Evolutionary conservation across 768 basidiomycete species (phyloP), one percentile per base, ranked within the genome.

Genomic region (Hericium coralloides): DNA sequence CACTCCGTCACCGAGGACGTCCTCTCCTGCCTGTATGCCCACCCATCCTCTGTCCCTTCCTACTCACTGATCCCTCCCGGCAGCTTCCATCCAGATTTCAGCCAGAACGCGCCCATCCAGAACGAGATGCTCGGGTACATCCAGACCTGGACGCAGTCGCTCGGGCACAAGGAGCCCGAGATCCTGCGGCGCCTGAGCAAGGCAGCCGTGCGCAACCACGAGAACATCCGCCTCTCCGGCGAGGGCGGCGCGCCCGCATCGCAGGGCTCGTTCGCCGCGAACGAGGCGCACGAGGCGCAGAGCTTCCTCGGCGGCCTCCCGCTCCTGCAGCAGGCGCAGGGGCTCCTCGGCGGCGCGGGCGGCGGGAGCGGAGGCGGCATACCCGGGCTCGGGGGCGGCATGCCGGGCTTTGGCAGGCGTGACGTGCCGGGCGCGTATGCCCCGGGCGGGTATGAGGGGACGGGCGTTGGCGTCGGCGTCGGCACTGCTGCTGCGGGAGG

Each of bases 81-180:
- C 51, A 89, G 89, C 22, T 91, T 92, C 77, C 90, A 93, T 68
- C 90, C 91, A 15, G 85, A 89, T 60, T 93, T 91, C 76, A 77
- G 84, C 65, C 64, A 68, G 36, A 69, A 73, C 59, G 87, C 85
- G 1, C 76, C 78, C 58, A 74, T 92, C 36, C 90, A 92, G 68
- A 76, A 79, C 55, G 82, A 88, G 63, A 92, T 93, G 89, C 67
- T 89, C 58, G 78, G 80, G 58, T 81, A 75, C 62, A 79, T 92
- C 80, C 72, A 69, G 41, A 70, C 68, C 43, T 91, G 88, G 89
- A 73, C 82, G 39, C 66, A 77, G 50, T 71, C 70, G 8, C 77
- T 84, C 12, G 78, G 81, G 4, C 52, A 69, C 14, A 73, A 74
- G 56, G 76, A 81, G 59, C 66, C 73, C 26, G 74, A 77, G 23